These are phyloP conservation scores for Simplicillium sp. DNA, from an alignment of 2,329 filamentous ascomycete genomes.

Conservation along the genomic window DNA sequence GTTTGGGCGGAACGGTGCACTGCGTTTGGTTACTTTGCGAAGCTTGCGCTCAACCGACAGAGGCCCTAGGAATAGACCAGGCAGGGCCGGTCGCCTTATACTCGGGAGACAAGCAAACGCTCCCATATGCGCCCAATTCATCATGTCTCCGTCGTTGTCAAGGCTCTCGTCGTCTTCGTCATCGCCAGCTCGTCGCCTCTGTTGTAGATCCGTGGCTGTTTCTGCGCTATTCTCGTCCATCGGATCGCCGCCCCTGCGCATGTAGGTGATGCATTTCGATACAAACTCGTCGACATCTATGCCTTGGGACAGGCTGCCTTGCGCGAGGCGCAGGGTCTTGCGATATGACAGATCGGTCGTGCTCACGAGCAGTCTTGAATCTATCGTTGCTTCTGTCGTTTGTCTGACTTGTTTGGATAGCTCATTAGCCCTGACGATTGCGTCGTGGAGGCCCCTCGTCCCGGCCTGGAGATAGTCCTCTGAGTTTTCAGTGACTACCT, in stretches of 20 bases:
- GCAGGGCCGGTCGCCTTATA: slow-evolving; percentile 64
- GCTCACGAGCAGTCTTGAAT: slow-evolving; percentile 75
- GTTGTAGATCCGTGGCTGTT: slow-evolving; percentile 26
- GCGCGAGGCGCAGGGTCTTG: slow-evolving; percentile 63
- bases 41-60: slow-evolving; percentile 80
- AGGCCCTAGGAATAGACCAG: slow-evolving; percentile 80
- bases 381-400: slow-evolving; percentile 82
- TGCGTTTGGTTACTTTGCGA: slow-evolving; percentile 61
- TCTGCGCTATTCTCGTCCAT: slow-evolving; percentile 40
- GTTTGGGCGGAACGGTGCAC: slow-evolving; percentile 59
- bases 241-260: slow-evolving; percentile 58
- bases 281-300: slow-evolving; percentile 89
- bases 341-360: slow-evolving; percentile 73
- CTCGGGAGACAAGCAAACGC: slow-evolving; percentile 64
- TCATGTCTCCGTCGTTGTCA: slow-evolving; percentile 64
- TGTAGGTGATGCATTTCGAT: slow-evolving; percentile 80
- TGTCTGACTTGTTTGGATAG: slow-evolving; percentile 66
- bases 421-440: slow-evolving; percentile 56
- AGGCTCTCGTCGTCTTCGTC: slow-evolving; percentile 48
- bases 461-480: slow-evolving; percentile 61
- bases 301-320: slow-evolving; percentile 64
- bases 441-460: slow-evolving; percentile 55
- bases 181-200: slow-evolving; percentile 24
- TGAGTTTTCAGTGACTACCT: slow-evolving; percentile 53
- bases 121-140: slow-evolving; percentile 83